Base-by-base conservation (phyloP, 2,329 filamentous ascomycete species). In the Parastagonospora avenae region DNA sequence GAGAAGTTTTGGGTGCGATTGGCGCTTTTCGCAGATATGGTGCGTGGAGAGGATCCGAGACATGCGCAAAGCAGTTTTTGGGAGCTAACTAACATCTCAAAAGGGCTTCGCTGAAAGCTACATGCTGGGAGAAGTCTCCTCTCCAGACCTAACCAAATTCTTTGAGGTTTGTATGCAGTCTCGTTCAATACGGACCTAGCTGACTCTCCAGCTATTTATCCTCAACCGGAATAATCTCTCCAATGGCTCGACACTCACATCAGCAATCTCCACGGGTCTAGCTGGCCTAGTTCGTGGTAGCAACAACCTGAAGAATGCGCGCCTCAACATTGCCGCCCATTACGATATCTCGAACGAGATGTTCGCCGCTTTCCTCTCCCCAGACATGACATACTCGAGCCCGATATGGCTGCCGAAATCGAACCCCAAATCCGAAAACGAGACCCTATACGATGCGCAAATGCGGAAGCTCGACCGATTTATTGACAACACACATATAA, bases 361-460 rank as follows among this genome's bases (percentile, higher is more conserved):
- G 85, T 90, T 91, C 62, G 85, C 86, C 5, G 85, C 87, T 0
- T 90, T 90, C 59, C 77, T 90, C 27, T 89, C 86, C 0, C 79
- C 82, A n/a, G 88, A 90, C 64, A 90, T 91, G 87, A 90, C 87
- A 4, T 90, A 90, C 62, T 89, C 86, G 0, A 89, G 87, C 65
- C 83, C 87, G 2, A 85, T 89, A 42, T 89, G 87, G 86, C 75
- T 79, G 38, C 75, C 74, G 0, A 73, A 68, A 31, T 74, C 74
- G 9, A 74, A 78, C 40, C 63, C 74, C 3, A 57, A 72, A 33
- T 68, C 69, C n/a, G 59, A 69, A 4, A 75, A 77, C 46, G 87
- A 90, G 64, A 78, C 79, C 0, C 74, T 90, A 1, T 83, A 89
- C 64, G 75, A 81, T 15, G 88, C 88, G 1, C 88, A 91, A 68